A percentile compares a stretch with the other conserved stretches of the same genome.
Evolutionary conservation across 257 asterid species (phyloP).

Genomic region (Ajuga chamaepitys): DNA sequence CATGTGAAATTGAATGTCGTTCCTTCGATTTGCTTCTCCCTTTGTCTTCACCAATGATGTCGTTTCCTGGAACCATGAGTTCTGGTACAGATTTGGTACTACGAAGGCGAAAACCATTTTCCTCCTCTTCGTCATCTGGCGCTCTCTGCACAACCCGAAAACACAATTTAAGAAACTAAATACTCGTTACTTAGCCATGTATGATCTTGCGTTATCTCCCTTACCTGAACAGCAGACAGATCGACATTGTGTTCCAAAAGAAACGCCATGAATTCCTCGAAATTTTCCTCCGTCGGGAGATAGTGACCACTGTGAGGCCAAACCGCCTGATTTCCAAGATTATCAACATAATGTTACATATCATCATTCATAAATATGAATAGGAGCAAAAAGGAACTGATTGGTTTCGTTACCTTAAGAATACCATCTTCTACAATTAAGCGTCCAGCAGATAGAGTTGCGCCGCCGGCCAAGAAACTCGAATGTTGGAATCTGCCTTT

Average conservation of each 20-base stretch:
- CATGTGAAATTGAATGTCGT: no score
- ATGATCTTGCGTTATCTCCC: background rate
- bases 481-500: conserved; percentile 90
- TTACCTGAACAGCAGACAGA: conserved; percentile 58
- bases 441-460: conserved; percentile 85
- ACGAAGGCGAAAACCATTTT: conserved; percentile 27
- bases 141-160: conserved; percentile 62
- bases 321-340: conserved; percentile 41
- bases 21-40: no score
- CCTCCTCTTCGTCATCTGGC: conserved; percentile 45
- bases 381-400: background rate
- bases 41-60: background rate
- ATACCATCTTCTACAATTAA: conserved; percentile 64
- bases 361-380: background rate
- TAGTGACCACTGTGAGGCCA: conserved; percentile 99
- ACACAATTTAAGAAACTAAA: background rate
- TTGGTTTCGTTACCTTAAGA: conserved; percentile 57
- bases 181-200: background rate
- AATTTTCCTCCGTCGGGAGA: conserved; percentile 88
- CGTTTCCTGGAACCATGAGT: conserved; percentile 1
- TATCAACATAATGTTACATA: background rate
- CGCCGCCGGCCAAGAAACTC: conserved; percentile 96
- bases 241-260: conserved; percentile 57
- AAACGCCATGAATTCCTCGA: conserved; percentile 66
- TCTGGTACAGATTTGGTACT: conserved; percentile 46